Percentiles rank a stretch among this genome's conserved stretches.
These are phyloP conservation scores for Plasmodium inui DNA, from an alignment of 169 alveolate species.

Conservation along the genomic window DNA sequence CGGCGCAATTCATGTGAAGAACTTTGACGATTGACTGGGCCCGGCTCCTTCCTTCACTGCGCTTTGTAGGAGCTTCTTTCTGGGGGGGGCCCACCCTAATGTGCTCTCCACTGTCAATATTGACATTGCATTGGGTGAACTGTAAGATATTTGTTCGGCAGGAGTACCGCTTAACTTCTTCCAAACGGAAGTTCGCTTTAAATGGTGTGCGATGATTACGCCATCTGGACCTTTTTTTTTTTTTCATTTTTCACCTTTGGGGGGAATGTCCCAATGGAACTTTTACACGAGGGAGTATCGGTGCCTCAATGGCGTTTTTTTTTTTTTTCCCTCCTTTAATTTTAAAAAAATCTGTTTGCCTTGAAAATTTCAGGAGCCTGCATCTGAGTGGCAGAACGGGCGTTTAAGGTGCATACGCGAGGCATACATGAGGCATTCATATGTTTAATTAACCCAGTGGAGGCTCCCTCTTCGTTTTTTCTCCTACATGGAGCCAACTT, in stretches of 20 bases:
- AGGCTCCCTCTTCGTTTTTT: background rate
- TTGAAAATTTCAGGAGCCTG: background rate
- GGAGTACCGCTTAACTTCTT: background rate
- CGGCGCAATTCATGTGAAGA: conserved; percentile 77
- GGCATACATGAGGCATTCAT: background rate
- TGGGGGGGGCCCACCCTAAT: background rate
- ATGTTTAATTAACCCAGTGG: background rate
- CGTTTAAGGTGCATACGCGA: background rate
- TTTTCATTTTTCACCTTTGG: background rate
- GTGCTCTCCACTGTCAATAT: conserved; percentile 6
- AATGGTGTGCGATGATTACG: conserved; percentile 9
- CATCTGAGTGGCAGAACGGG: background rate
- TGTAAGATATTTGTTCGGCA: background rate
- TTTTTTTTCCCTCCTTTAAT: background rate
- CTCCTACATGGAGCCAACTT: background rate
- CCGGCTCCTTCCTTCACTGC: background rate
- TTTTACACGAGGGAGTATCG: background rate
- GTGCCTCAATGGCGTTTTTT: background rate
- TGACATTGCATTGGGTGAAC: background rate
- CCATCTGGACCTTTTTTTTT: conserved; percentile 20
- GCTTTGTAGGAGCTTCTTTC: background rate
- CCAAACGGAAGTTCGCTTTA: background rate
- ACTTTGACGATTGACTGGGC: conserved; percentile 4
- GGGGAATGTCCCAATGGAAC: background rate
- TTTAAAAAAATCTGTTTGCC: background rate